Evolutionary conservation across 1,139 yeast species (phyloP), one percentile per base, ranked within the genome.

Genomic region (Geotrichum aggregatum): DNA sequence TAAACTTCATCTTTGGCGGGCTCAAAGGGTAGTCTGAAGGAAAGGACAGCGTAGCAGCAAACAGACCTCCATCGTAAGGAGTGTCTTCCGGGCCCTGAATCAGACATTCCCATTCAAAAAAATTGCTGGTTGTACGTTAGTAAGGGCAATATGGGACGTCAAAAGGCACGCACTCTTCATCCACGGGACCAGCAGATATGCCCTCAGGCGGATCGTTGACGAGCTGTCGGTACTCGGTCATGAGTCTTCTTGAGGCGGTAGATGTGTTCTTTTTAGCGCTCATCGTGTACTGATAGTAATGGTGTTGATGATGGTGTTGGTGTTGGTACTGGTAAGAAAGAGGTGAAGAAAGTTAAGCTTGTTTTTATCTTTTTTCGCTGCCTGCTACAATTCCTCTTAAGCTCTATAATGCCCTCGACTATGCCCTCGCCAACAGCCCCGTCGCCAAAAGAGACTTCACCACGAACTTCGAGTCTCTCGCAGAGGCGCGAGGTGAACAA

Each of bases 1-100:
- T 84, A 68, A 92, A 92, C 61, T 78, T 82, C 72, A 92, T 76
- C 52, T 76, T 76, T 5, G 98, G 98, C 0, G 98, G 98, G 26
- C 89, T 82, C 60, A 92, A 74, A 1, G 98, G 98, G 65, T 92
- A 92, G 64, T 92, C 98, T 48, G 59, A 44, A 1, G 98, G 98
- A 68, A 92, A 92, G n/a, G 74, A 76, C 59, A 92, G 71, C 21
- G 74, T 72, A 0, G 98, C 97, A 22, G 92, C 86, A 66, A 89
- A 92, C 13, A 92, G 84, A 5, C 98, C 98, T 59, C 91, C 86
- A 63, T 89, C 98, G 65, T 88, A 92, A 2, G 95, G 87, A 0
- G 98, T 89, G 47, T 80, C 97, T n/a, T 82, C 76, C 0, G 98
- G 98, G 0, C 98, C 98, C 61, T 85, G 94, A 46, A 92, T 72